Evolutionary conservation across 192 early-diverging fungal species (phyloP), one percentile per base, ranked within the genome.

Genomic region (Nowakowskiella sp.): DNA sequence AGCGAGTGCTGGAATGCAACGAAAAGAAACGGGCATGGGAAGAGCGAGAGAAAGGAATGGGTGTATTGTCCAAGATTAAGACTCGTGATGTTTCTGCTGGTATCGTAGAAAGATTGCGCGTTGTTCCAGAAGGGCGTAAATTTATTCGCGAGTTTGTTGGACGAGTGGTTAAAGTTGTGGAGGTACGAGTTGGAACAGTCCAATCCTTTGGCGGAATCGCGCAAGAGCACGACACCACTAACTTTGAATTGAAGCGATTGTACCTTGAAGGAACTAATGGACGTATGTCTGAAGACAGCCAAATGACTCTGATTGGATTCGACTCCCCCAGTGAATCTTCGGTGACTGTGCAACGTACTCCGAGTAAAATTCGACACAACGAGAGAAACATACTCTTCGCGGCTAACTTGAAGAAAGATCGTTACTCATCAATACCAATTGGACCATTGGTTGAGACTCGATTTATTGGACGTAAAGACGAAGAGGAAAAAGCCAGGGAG

Each of bases 1-100:
- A 56, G 6, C 76, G 83, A 16, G 80, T 93, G 3, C 76, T 76
- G 31, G 80, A 90, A 25, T 85, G 87, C 4, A 96, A 98, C 68
- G 92, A 93, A 32, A 86, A 74, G 58, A 90, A 81, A 76, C 85
- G 74, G 57, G 84, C 53, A 59, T 73, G 71, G 46, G 86, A 88
- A 66, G 58, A 63, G 29, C n/a, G 27, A 30, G 57, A 71, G 8
- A 36, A 47, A 30, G 71, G 68, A 3, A 26, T 66, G 29, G 53
- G 51, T 8, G 33, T 57, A 29, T 47, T 68, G 21, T 2, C 48
- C 22, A 34, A 42, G 31, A n/a, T 55, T 24, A 34, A 23, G 27
- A 4, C 7, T 2, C 42, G 22, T 19, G 36, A 39, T 39, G 36
- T 13, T 13, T 13, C 13, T 39, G 36, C 13, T 39, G 36, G 36